phyloP scores from a whole-genome alignment of 208 protist genomes.

The Tetramitus jugosus region DNA sequence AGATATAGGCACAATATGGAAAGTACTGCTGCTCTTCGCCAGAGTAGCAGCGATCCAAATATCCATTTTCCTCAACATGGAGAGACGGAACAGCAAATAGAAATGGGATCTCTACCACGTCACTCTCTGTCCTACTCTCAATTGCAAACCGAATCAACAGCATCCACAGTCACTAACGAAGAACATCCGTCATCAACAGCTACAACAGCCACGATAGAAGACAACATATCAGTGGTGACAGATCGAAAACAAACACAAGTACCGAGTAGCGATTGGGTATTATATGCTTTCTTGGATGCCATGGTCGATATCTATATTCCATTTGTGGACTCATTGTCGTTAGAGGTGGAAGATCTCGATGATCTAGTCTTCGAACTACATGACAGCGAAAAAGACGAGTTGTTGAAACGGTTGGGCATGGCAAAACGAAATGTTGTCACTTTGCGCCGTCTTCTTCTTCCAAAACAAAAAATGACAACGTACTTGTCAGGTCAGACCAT shows the following conservation, averaged over 20 bases:
- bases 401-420: background rate
- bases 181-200: too few species aligned
- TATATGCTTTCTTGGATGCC: slow-evolving; percentile 8
- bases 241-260: background rate
- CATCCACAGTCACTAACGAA: too few species aligned
- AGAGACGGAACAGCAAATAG: too few species aligned
- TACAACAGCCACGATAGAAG: too few species aligned
- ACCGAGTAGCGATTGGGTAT: background rate
- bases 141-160: too few species aligned
- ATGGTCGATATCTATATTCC: slow-evolving; percentile 7
- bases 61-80: too few species aligned
- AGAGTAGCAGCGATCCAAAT: too few species aligned
- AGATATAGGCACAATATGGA: too few species aligned
- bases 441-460: background rate
- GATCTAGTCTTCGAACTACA: background rate
- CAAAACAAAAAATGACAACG: background rate
- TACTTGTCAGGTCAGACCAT: background rate
- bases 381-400: background rate
- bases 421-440: background rate
- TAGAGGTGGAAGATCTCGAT: background rate
- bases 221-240: too few species aligned
- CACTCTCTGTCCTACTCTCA: too few species aligned
- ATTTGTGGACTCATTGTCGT: background rate
- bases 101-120: too few species aligned
- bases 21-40: too few species aligned